Evolutionary conservation across 805 yeast genomes (phyloP).

Genomic region (Priceomyces castillae): DNA sequence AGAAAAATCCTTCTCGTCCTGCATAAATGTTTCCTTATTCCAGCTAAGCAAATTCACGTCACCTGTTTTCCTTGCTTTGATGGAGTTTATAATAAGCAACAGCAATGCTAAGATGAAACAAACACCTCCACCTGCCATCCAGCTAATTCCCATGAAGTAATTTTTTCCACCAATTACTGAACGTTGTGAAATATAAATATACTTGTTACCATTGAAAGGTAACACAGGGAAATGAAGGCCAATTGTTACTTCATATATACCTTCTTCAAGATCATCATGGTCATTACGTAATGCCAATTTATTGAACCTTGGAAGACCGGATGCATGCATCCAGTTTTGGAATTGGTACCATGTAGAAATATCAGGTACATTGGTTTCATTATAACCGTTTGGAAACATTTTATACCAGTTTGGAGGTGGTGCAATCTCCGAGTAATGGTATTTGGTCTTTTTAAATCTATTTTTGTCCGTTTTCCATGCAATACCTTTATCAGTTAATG

Average conservation of each 20-base stretch:
- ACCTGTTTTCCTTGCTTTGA: conserved; percentile 69
- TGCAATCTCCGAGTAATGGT: conserved; percentile 34
- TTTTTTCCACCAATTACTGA: conserved; percentile 78
- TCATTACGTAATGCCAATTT: conserved; percentile 61
- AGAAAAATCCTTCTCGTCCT: conserved; percentile 12
- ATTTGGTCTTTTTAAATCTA: conserved; percentile 42
- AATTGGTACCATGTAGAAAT: conserved; percentile 42
- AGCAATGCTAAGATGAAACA: conserved; percentile 57
- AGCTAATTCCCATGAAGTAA: conserved; percentile 64
- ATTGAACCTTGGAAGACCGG: conserved; percentile 41
- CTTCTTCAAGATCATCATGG: conserved; percentile 50
- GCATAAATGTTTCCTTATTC: conserved; percentile 48
- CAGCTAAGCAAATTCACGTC: conserved; percentile 71
- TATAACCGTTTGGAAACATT: conserved; percentile 42
- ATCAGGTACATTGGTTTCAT: conserved; percentile 42
- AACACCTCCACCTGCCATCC: conserved; percentile 74
- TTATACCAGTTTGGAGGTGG: conserved; percentile 49
- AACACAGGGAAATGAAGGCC: conserved; percentile 80
- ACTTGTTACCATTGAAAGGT: conserved; percentile 65
- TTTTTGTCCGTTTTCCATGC: conserved; percentile 40
- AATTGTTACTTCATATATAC: conserved; percentile 60
- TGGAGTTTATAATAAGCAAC: conserved; percentile 52
- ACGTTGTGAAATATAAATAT: conserved; percentile 63
- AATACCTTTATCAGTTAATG: conserved; percentile 37
- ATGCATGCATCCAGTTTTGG: conserved; percentile 47